These are phyloP conservation scores for Leptosphaerulina australis DNA, from an alignment of 2,329 filamentous ascomycete species.

Conservation along the genomic window DNA sequence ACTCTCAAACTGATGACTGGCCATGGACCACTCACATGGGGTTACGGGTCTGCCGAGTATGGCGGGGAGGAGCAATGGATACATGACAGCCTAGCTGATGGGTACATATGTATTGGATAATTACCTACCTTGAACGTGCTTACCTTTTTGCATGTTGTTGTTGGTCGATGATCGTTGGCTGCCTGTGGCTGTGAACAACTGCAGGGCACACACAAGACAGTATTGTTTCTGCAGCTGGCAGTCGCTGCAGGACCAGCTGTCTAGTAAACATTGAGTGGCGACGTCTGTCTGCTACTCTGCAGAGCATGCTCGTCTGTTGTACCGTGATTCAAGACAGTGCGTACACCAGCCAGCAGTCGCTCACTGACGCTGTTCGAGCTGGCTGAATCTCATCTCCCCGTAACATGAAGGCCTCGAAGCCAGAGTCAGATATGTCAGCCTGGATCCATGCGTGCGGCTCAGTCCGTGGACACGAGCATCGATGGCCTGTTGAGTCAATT, in stretches of 20 bases:
- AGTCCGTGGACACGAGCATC: conserved; percentile 20
- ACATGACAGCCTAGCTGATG: conserved; percentile 1
- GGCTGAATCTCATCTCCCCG: conserved; percentile 8
- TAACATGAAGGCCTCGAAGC: conserved; percentile 16
- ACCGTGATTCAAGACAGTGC: conserved; percentile 7
- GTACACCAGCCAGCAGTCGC: conserved; percentile 8
- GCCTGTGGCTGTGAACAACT: conserved; percentile 20
- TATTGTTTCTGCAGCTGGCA: conserved; percentile 1
- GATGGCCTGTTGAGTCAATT: conserved; percentile 24
- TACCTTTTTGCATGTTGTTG: conserved; percentile 1
- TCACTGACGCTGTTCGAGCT: conserved; percentile 1
- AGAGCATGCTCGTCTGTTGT: not conserved
- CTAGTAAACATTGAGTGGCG: conserved; percentile 10
- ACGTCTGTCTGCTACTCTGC: not conserved
- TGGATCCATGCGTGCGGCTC: conserved; percentile 16
- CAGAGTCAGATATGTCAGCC: conserved; percentile 8
- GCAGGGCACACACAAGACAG: conserved; percentile 14
- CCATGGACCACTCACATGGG: conserved; percentile 2
- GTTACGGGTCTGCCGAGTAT: not conserved
- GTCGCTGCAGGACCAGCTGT: conserved; percentile 3
- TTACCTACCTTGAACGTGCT: conserved; percentile 2
- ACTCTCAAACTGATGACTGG: conserved; percentile 4
- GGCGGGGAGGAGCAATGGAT: not conserved
- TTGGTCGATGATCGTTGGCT: conserved; percentile 14
- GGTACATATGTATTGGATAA: not conserved